Base-by-base conservation (phyloP, 2,329 filamentous ascomycete genomes). In the Cercospora sp. region DNA sequence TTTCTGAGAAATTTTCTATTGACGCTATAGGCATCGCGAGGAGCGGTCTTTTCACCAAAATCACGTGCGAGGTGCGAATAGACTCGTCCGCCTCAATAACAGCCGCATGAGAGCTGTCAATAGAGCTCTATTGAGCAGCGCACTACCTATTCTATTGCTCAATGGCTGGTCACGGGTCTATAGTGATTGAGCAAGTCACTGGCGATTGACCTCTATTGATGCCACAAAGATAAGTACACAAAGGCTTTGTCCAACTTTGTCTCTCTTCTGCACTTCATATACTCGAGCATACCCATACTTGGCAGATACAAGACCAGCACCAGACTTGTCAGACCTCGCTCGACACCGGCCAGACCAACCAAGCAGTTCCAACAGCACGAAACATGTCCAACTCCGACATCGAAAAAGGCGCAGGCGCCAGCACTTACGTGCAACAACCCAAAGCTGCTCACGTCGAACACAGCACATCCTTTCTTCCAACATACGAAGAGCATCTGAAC, bases 401-500 rank as follows among this genome's bases (percentile, higher is more conserved):
- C 42, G 61, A 68, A 36, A 68, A 68, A 57, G 53, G 45, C 20
- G 30, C 66, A 30, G 40, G 57, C 61, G 28, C 60, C 28, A 33
- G 33, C 45, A 30, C n/a, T 30, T 55, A 31, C 42, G 33, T 64
- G 12, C 66, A 42, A 36, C 31, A 58, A 45, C 66, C 62, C 36
- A 23, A 16, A 23, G 20, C 31, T n/a, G 61, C 57, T 26, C 61
- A 55, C 31, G 45, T 60, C 16, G 63, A 40, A 16, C 45, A 23
- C 2, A 18, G 53, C 61, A 60, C 23, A 45, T 48, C 28, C 8
- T 68, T 68, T n/a, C 60, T 65, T 6, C 66, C 66, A 13, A 42
- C 63, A 10, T 68, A 68, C 63, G 63, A 68, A 64, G 45, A 62
- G 33, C 48, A 60, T 16, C 62, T 68, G 48, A 68, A 68, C 59